phyloP scores from a whole-genome alignment of 1,284 basidiomycete species.

The Volvariella volvacea region DNA sequence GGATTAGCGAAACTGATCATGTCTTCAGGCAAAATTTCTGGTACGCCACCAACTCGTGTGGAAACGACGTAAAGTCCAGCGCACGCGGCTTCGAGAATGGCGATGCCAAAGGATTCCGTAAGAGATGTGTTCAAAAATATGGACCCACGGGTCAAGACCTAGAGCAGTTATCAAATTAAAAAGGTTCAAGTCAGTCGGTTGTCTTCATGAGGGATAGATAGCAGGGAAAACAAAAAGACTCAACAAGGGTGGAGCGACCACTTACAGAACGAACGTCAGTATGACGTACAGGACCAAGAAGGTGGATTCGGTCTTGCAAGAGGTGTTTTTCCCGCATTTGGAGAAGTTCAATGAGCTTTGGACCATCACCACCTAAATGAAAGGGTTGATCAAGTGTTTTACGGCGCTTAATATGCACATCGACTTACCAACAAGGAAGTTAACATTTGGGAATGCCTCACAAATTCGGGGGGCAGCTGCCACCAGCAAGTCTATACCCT shows the following conservation, averaged over 20 bases:
- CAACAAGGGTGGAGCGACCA: conserved; percentile 10
- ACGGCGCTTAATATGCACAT: too few relatives aligned
- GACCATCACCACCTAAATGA: conserved; percentile 79
- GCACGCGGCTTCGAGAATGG: conserved; percentile 93
- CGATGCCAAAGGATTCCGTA: conserved; percentile 96
- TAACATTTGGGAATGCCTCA: conserved; percentile 73
- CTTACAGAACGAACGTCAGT: conserved; percentile 78
- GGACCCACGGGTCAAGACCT: conserved; percentile 80
- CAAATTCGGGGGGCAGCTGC: conserved; percentile 91
- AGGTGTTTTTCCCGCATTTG: conserved; percentile 93
- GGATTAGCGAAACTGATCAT: conserved; percentile 94
- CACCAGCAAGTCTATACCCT: conserved; percentile 94
- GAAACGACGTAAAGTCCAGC: conserved; percentile 93
- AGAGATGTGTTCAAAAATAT: conserved; percentile 96
- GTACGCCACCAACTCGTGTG: conserved; percentile 92
- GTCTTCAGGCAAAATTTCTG: conserved; percentile 89
- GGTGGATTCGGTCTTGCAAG: conserved; percentile 85
- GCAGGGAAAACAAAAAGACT: neutral
- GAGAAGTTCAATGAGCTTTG: conserved; percentile 90
- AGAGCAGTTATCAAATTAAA: neutral
- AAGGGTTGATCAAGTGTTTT: neutral
- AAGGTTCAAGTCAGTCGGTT: neutral
- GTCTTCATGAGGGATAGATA: neutral
- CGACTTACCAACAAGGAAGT: conserved; percentile 78
- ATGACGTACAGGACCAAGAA: conserved; percentile 80